Conservation (phyloP, 2,329 filamentous ascomycete species). For the Pyrenophora teres region DNA sequence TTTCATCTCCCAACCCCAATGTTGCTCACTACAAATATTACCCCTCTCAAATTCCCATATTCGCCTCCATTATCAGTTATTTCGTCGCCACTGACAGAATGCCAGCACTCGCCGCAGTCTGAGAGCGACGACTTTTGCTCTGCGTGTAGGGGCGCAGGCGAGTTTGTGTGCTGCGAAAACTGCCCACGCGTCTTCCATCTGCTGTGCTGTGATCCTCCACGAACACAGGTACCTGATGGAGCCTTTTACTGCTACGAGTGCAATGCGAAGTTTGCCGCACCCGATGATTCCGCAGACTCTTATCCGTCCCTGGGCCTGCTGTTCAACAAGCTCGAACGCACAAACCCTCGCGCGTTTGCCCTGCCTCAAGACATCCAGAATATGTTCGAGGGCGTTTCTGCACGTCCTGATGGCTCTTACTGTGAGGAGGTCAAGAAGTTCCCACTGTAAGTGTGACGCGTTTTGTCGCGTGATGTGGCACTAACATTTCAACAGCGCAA, state of each 20-base stretch:
- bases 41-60: conserved; percentile 40
- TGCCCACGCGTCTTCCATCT: conserved; percentile 92
- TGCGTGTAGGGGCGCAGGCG: conserved; percentile 80
- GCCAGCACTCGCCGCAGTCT: conserved; percentile 46
- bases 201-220: conserved; percentile 80
- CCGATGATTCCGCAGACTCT: conserved; percentile 34
- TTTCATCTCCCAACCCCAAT: conserved; percentile 39
- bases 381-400: conserved; percentile 79
- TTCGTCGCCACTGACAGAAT: conserved; percentile 48
- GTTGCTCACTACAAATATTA: conserved; percentile 36
- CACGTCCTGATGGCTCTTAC: conserved; percentile 78
- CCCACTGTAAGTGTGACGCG: conserved; percentile 60
- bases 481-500: conserved; percentile 42
- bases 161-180: conserved; percentile 90
- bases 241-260: conserved; percentile 75
- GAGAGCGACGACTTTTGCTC: conserved; percentile 90
- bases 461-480: conserved; percentile 28
- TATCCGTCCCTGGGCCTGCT: conserved; percentile 61
- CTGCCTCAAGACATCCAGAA: conserved; percentile 73
- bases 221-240: conserved; percentile 37
- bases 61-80: conserved; percentile 43
- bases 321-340: conserved; percentile 67
- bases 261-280: conserved; percentile 25
- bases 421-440: conserved; percentile 66
- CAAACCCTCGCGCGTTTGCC: conserved; percentile 71